These are phyloP conservation scores for Botryotinia convoluta DNA, from an alignment of 2,329 filamentous ascomycete species.

Conservation along the genomic window DNA sequence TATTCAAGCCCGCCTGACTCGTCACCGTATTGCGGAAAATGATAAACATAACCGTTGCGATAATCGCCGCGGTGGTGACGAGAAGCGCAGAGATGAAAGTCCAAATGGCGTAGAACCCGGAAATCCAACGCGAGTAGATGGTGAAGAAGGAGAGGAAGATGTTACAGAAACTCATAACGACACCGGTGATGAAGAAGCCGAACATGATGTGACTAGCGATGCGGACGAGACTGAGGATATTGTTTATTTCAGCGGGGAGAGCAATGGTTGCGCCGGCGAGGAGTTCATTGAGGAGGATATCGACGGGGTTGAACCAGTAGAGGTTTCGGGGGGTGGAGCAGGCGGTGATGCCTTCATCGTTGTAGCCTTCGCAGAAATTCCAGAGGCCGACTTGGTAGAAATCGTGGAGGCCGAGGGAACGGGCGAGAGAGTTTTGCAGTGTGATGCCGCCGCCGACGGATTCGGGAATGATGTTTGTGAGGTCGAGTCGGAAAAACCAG, in stretches of 20 bases:
- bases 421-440: conserved; percentile 83
- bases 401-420: conserved; percentile 83
- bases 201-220: conserved; percentile 85
- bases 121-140: conserved; percentile 52
- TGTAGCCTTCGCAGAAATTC: conserved; percentile 88
- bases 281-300: conserved; percentile 76
- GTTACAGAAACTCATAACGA: conserved; percentile 68
- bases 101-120: conserved; percentile 65
- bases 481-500: conserved; percentile 82
- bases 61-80: conserved; percentile 65
- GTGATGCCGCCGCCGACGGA: conserved; percentile 51
- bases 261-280: conserved; percentile 80
- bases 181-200: conserved; percentile 73
- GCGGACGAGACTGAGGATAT: conserved; percentile 71
- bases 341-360: conserved; percentile 67
- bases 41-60: conserved; percentile 80
- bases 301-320: conserved; percentile 90
- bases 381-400: conserved; percentile 93
- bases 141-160: conserved; percentile 57
- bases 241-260: conserved; percentile 69
- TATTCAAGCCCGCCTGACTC: conserved; percentile 71
- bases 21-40: conserved; percentile 78
- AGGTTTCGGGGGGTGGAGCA: conserved; percentile 69
- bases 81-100: conserved; percentile 66
- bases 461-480: conserved; percentile 63